A percentile compares a stretch with the other conserved stretches of the same genome.
phyloP scores from a whole-genome alignment of 208 protist genomes.

The Trypanosoma grayi region DNA sequence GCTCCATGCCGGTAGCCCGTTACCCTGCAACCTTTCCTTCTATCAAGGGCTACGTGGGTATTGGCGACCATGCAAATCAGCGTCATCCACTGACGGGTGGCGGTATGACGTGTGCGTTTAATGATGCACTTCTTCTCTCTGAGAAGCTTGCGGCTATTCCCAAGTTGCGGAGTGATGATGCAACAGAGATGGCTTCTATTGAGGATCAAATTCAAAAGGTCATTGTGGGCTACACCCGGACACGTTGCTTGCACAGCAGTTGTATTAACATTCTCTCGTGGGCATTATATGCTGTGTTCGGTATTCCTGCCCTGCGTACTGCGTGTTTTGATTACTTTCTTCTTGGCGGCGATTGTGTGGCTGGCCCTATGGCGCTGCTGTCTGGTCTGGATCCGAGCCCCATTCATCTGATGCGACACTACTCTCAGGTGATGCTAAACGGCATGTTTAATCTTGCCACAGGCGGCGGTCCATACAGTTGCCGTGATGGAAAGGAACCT shows the following conservation, averaged over 20 bases:
- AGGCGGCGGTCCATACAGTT: slow-evolving; percentile 38
- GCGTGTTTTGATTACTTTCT: slow-evolving; percentile 92
- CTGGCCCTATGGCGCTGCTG: slow-evolving; percentile 83
- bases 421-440: slow-evolving; percentile 81
- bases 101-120: slow-evolving; percentile 91
- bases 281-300: slow-evolving; percentile 90
- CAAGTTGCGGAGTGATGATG: slow-evolving; percentile 35
- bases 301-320: slow-evolving; percentile 54
- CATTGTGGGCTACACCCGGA: slow-evolving; percentile 57
- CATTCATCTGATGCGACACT: slow-evolving; percentile 75
- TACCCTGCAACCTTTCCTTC: slow-evolving; percentile 70
- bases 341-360: slow-evolving; percentile 80
- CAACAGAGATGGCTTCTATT: slow-evolving; percentile 45
- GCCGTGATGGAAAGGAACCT: slow-evolving; percentile 2
- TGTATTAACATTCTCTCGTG: slow-evolving; percentile 92
- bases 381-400: slow-evolving; percentile 71
- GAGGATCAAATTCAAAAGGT: slow-evolving; percentile 57
- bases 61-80: slow-evolving; percentile 95
- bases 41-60: slow-evolving; percentile 83
- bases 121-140: slow-evolving; percentile 73
- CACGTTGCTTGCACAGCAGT: slow-evolving; percentile 66
- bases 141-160: slow-evolving; percentile 59
- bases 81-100: slow-evolving; percentile 93
- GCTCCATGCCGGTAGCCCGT: slow-evolving; percentile 78
- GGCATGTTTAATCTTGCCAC: slow-evolving; percentile 51